Evolutionary conservation across 495 filamentous ascomycete genomes (phyloP).

Genomic region (Aspergillus hancockii): DNA sequence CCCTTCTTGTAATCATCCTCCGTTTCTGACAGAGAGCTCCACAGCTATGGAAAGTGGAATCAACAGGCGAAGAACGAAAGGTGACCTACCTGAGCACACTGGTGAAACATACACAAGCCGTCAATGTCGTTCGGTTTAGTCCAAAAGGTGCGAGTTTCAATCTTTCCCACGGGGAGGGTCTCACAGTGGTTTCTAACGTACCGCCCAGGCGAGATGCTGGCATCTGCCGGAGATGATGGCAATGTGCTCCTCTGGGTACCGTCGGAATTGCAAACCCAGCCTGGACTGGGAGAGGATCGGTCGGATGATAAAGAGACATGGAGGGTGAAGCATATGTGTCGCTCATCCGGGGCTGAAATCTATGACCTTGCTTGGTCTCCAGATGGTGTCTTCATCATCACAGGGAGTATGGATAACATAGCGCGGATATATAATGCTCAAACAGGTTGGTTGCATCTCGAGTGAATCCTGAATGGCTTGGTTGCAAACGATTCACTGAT

Average conservation of each 20-base stretch:
- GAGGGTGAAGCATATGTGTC: slow-evolving; percentile 96
- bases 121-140: slow-evolving; percentile 96
- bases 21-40: slow-evolving; percentile 35
- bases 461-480: background rate
- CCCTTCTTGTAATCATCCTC: slow-evolving; percentile 2
- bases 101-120: slow-evolving; percentile 90
- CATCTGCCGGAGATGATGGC: slow-evolving; percentile 94
- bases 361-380: slow-evolving; percentile 99
- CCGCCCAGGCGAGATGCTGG: slow-evolving; percentile 79
- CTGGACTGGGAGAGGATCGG: slow-evolving; percentile 76
- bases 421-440: slow-evolving; percentile 95
- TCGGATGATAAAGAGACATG: slow-evolving; percentile 95
- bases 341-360: slow-evolving; percentile 88
- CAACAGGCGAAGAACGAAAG: slow-evolving; percentile 80
- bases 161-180: background rate
- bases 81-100: slow-evolving; percentile 90
- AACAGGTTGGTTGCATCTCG: slow-evolving; percentile 62
- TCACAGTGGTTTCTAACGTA: slow-evolving; percentile 26
- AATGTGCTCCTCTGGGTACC: slow-evolving; percentile 96
- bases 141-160: slow-evolving; percentile 66
- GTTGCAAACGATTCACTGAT: slow-evolving; percentile 11
- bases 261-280: slow-evolving; percentile 66
- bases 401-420: slow-evolving; percentile 98
- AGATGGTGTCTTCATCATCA: slow-evolving; percentile 94
- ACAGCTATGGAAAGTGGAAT: slow-evolving; percentile 88